Base-by-base conservation (phyloP, 2,329 filamentous ascomycete species). In the Neurospora sp. region DNA sequence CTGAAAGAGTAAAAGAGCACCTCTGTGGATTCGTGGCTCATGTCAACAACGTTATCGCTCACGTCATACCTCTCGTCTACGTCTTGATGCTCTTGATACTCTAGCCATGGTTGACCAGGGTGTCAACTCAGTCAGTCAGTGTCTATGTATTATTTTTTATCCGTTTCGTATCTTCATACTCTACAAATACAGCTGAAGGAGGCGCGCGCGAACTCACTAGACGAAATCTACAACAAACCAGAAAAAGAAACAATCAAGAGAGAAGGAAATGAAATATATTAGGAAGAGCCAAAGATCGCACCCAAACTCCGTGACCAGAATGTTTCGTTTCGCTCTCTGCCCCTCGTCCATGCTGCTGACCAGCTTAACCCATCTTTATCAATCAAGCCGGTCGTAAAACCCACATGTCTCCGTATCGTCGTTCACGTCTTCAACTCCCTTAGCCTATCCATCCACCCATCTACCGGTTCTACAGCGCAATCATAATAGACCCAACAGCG, bases 241-340 rank as follows among this genome's bases (percentile, higher is more conserved):
- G 52, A 2, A 17, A 62, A 10, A 33, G 15, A 66, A 42, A 66
- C 36, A 66, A 23, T 69, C 68, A 36, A 66, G 40, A 28, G 36
- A 40, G n/a, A 66, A 69, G 19, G 28, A 19, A 38, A 38, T 66
- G 68, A 68, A 68, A 52, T 58, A 39, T 70, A 71, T 70, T 71
- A 71, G 43, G 36, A 71, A 70, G 58, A 43, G 36, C 69, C 46
- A 40, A 71, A 70, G 66, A 70, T 62, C 52, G 52, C 52, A 62
- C 72, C 72, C 69, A 69, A 74, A 74, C 73, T 74, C 73, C 73
- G 68, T 73, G 72, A 71, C 73, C 73, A 71, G 67, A 70, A 68
- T 71, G 66, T 68, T 69, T 71, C 69, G 69, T 70, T 70, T 70
- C 68, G 23, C 38, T 70, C 70, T 40, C 42, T 69, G 66, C 68